A percentile compares a stretch with the other conserved stretches of the same genome.
Evolutionary conservation across 2,329 filamentous ascomycete genomes (phyloP).

Genomic region (Apiospora marii): DNA sequence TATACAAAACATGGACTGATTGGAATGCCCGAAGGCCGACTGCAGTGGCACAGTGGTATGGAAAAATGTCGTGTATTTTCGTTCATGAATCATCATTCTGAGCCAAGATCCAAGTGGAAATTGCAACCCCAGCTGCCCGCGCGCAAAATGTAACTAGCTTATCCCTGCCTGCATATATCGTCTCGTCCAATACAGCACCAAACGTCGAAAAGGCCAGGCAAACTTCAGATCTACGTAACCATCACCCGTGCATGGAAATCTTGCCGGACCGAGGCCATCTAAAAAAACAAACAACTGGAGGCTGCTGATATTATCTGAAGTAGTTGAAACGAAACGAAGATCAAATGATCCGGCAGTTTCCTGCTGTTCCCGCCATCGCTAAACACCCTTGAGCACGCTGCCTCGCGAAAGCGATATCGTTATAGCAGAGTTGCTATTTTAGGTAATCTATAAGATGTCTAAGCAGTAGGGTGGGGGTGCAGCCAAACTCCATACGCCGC

Average conservation of each 20-base stretch:
- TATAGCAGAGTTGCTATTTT: conserved; percentile 10
- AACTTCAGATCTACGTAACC: neutral
- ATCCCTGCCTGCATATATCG: conserved; percentile 14
- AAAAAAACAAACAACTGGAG: neutral
- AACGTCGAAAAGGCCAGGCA: neutral
- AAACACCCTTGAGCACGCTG: neutral
- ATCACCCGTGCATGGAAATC: neutral
- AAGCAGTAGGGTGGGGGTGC: neutral
- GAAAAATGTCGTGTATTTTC: neutral
- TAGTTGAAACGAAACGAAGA: neutral
- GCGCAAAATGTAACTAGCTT: neutral
- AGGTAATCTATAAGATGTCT: conserved; percentile 14
- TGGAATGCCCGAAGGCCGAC: conserved; percentile 12
- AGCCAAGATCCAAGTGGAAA: conserved; percentile 22
- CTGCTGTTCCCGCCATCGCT: conserved; percentile 4
- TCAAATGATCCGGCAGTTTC: neutral
- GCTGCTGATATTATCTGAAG: neutral
- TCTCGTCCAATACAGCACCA: neutral
- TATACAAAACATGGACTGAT: neutral
- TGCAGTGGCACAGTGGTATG: neutral
- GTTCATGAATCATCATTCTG: conserved; percentile 28
- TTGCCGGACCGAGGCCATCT: neutral
- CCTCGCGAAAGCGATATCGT: neutral
- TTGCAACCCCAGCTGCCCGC: conserved; percentile 10
- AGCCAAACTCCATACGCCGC: neutral